A percentile compares a stretch with the other conserved stretches of the same genome.
phyloP scores from a whole-genome alignment of 2,329 filamentous ascomycete genomes.

The Trichoderma sp. region DNA sequence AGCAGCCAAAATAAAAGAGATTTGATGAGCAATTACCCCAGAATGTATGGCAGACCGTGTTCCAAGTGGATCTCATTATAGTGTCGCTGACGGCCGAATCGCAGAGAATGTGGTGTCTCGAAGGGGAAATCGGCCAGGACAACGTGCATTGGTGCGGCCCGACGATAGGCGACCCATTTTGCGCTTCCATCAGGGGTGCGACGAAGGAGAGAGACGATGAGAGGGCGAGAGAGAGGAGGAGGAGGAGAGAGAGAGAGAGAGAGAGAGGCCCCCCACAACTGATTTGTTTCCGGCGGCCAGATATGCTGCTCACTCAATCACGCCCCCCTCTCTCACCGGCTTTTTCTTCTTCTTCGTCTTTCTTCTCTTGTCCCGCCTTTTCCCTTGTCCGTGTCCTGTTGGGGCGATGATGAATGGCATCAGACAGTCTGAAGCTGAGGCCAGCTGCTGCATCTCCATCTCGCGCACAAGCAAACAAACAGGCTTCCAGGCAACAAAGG shows the following conservation, averaged over 20 bases:
- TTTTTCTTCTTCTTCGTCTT: no score
- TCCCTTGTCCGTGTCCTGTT: neutral
- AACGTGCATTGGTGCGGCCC: slow-evolving; percentile 20
- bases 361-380: neutral
- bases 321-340: neutral
- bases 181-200: neutral
- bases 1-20: neutral
- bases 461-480: neutral
- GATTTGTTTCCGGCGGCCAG: neutral
- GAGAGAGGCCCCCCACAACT: neutral
- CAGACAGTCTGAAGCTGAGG: neutral
- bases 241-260: neutral
- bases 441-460: neutral
- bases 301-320: neutral
- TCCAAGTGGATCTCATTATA: slow-evolving; percentile 16
- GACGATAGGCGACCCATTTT: slow-evolving; percentile 16
- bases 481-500: neutral
- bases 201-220: neutral
- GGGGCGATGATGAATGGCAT: neutral
- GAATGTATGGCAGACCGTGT: neutral
- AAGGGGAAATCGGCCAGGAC: slow-evolving; percentile 20
- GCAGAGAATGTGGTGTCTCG: slow-evolving; percentile 18
- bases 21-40: neutral
- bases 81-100: slow-evolving; percentile 18
- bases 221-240: neutral